Conservation (phyloP, 2,329 filamentous ascomycete genomes). For the Aureobasidium uvarum region DNA sequence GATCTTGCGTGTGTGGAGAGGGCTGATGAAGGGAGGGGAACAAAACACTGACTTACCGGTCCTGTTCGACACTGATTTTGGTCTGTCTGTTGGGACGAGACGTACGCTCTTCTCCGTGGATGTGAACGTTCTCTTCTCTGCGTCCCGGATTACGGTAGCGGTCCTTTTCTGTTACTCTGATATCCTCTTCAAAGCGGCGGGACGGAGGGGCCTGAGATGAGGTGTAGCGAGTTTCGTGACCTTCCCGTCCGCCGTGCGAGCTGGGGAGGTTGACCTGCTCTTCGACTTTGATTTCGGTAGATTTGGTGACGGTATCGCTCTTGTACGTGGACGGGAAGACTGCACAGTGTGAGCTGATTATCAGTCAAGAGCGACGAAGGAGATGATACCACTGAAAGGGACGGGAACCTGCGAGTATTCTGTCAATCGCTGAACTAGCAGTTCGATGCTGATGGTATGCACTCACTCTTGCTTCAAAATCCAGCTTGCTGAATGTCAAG, state of each 20-base stretch:
- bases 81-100: slow-evolving; percentile 33
- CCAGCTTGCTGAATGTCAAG: slow-evolving; percentile 30
- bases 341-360: slow-evolving; percentile 16
- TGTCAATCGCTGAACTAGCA: slow-evolving; percentile 1
- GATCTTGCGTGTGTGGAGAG: slow-evolving; percentile 18
- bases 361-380: not conserved
- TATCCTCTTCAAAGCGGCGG: slow-evolving; percentile 76
- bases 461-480: slow-evolving; percentile 31
- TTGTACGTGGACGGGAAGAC: slow-evolving; percentile 99
- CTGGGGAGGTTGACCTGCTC: slow-evolving; percentile 76
- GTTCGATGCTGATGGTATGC: not conserved
- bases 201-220: slow-evolving; percentile 59
- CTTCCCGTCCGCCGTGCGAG: slow-evolving; percentile 94
- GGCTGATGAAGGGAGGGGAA: slow-evolving; percentile 4
- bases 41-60: slow-evolving; percentile 47
- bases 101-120: slow-evolving; percentile 43
- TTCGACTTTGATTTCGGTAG: slow-evolving; percentile 79
- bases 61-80: slow-evolving; percentile 50
- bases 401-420: slow-evolving; percentile 27
- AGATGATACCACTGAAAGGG: slow-evolving; percentile 29
- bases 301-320: slow-evolving; percentile 65
- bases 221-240: slow-evolving; percentile 76
- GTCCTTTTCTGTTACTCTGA: slow-evolving; percentile 79
- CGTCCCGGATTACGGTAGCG: slow-evolving; percentile 66
- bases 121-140: slow-evolving; percentile 46